These are phyloP conservation scores for Coemansia sp. DNA, from an alignment of 192 early-diverging fungal genomes.

Conservation along the genomic window DNA sequence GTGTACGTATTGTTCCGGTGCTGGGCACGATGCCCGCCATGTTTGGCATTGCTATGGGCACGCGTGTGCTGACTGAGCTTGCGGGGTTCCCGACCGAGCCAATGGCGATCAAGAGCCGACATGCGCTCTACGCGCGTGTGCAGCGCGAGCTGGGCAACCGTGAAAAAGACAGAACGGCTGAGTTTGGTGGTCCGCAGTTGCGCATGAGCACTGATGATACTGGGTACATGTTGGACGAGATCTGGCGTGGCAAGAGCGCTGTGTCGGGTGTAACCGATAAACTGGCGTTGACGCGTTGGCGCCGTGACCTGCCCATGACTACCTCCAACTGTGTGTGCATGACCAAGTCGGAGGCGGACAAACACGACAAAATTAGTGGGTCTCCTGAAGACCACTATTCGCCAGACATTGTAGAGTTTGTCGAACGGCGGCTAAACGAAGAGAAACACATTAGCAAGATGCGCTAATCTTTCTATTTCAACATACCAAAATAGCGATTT, in stretches of 20 bases:
- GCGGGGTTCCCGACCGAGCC: slow-evolving; percentile 68
- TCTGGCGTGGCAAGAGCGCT: slow-evolving; percentile 78
- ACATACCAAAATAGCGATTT: too few species aligned
- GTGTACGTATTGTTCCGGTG: slow-evolving; percentile 80
- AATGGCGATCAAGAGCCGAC: slow-evolving; percentile 69
- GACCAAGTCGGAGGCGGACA: slow-evolving; percentile 74
- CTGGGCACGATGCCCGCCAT: slow-evolving; percentile 89
- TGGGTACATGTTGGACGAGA: slow-evolving; percentile 86
- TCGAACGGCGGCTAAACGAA: slow-evolving; percentile 37
- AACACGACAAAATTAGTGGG: slow-evolving; percentile 37
- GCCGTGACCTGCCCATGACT: slow-evolving; percentile 59
- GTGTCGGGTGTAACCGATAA: slow-evolving; percentile 73
- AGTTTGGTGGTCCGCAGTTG: slow-evolving; percentile 30
- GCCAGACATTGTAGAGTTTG: slow-evolving; percentile 25
- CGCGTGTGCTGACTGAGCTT: slow-evolving; percentile 72
- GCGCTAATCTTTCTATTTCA: slow-evolving; percentile 19
- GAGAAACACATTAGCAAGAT: slow-evolving; percentile 37
- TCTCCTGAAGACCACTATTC: slow-evolving; percentile 40
- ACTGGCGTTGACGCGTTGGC: slow-evolving; percentile 76
- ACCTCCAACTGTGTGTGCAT: slow-evolving; percentile 80
- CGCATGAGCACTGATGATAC: slow-evolving; percentile 61
- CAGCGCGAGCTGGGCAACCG: slow-evolving; percentile 69
- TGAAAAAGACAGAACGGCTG: slow-evolving; percentile 33
- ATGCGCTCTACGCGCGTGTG: slow-evolving; percentile 68
- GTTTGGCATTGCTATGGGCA: slow-evolving; percentile 91